Base-by-base conservation (phyloP, 2,329 filamentous ascomycete genomes). In the Graphilbum fragrans region DNA sequence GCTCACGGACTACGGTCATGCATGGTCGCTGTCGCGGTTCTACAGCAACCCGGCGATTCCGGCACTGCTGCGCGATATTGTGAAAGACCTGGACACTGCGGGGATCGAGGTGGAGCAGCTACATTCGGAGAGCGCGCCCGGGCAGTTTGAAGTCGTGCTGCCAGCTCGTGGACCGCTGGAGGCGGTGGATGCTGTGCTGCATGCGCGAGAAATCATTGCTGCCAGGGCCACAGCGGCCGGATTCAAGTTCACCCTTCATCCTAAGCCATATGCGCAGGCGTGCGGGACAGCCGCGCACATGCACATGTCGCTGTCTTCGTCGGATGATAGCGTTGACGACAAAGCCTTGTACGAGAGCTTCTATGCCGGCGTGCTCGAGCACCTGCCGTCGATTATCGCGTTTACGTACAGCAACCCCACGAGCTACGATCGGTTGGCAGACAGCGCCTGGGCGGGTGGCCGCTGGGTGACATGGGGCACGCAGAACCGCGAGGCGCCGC, bases 381-480 rank as follows among this genome's bases (percentile, higher is more conserved):
- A 86, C 52, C 65, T 88, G 2, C 68, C 69, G 0, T 71, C 76
- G 3, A 62, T 92, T n/a, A 61, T 70, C 11, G 82, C 85, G 0
- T 80, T 92, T 43, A 77, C 75, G 0, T 74, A 85, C 51, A 71
- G 78, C 29, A 74, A 76, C 48, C 66, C 72, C 2, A 66, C 67
- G 1, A 85, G 79, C 56, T 92, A 92, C 57, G 72, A 73, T 29
- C 72, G 85, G 5, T 67, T 84, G 11, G 59, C 62, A 2, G 78
- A 86, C 41, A 72, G 83, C n/a, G 65, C 64, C 44, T 92, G 84
- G 85, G 73, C 82, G 0, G 83, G 83, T n/a, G 83, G 83, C 0
- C 73, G 77, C 8, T 88, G 80, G 78, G 72, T 88, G 0, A 64
- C 80, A 0, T 93, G 84, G 85, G 86, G 86, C 12, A 82, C 77